Evolutionary conservation across 2,329 filamentous ascomycete species (phyloP), one percentile per base, ranked within the genome.

Genomic region (Aureobasidium uvarum): DNA sequence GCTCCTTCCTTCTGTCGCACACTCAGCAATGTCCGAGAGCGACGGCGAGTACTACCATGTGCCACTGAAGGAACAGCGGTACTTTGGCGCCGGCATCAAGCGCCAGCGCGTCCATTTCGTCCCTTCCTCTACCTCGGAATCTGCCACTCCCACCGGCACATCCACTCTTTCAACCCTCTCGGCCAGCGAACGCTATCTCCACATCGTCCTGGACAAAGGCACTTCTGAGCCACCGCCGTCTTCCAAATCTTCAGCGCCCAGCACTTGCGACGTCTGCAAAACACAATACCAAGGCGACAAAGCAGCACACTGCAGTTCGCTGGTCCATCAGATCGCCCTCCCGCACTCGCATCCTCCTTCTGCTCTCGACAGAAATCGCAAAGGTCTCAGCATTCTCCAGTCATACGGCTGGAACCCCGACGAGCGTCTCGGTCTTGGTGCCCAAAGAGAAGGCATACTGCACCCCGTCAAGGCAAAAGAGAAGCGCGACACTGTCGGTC

Each of bases 381-480:
- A 90, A 81, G 90, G 90, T 0, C 78, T 92, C 7, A 79, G 83
- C 5, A 85, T 89, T 33, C 81, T 93, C 38, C 80, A 85, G 62
- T 81, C 84, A 0, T 84, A 89, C 66, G 90, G 90, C 33, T 93
- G 89, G 86, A 87, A 93, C 70, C 88, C 89, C 0, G 90, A 93
- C 75, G 81, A 85, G 33, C 81, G 91, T 2, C 76, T 79, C 18
- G 93, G 93, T 0, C 81, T 97, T 0, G 93, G 93, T 0, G 84
- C 84, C 11, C 77, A 79, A 2, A 87, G 89, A 0, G 78, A 83
- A 71, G 93, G 93, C 3, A 88, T 91, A 67, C 81, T 88, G 46
- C 88, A 87, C 69, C 93, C 93, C 0, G 81, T 97, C 68, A 92
- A 92, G 73, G 80, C 85, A 0, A 84, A 82, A 66, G 79, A 84